phyloP scores from a whole-genome alignment of 164 flowering plant genomes.

The Magnolia officinalis region DNA sequence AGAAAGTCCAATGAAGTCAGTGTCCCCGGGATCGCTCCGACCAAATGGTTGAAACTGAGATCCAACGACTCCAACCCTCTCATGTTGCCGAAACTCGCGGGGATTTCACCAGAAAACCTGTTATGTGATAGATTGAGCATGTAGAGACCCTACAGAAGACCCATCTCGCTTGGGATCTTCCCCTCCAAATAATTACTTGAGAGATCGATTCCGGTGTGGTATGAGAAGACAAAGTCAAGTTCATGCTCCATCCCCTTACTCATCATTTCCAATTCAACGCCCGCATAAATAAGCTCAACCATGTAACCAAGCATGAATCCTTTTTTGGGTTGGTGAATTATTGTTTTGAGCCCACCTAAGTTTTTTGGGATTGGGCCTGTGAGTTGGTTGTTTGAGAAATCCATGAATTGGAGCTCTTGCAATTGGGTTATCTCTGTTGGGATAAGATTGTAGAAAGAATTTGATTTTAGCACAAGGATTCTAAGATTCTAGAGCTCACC shows the following conservation, averaged over 20 bases:
- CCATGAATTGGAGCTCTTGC: constrained; percentile 12
- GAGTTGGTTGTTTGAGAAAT: constrained; percentile 16
- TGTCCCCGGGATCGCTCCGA: constrained; percentile 11
- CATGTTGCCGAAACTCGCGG: constrained; percentile 12
- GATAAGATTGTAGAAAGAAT: neutral
- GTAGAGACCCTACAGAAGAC: constrained; percentile 9
- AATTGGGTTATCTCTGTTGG: neutral
- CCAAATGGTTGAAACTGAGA: constrained; percentile 15
- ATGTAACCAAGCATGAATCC: neutral
- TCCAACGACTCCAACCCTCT: constrained; percentile 17
- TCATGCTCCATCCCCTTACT: constrained; percentile 8
- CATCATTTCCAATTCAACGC: constrained; percentile 13
- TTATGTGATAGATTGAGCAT: constrained; percentile 21
- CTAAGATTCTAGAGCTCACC: neutral
- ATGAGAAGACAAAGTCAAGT: neutral
- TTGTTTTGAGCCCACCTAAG: neutral
- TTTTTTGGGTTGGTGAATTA: neutral
- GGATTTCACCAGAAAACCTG: constrained; percentile 12
- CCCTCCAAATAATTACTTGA: constrained; percentile 14
- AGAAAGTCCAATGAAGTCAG: constrained; percentile 15
- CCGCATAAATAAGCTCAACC: neutral
- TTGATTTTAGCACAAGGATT: neutral
- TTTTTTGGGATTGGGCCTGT: constrained; percentile 13
- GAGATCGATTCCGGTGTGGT: constrained; percentile 18
- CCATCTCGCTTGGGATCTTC: constrained; percentile 17